Percentiles rank a stretch among this genome's conserved stretches.
These are phyloP conservation scores for Xylaria acuta DNA, from an alignment of 495 filamentous ascomycete species.

Conservation along the genomic window DNA sequence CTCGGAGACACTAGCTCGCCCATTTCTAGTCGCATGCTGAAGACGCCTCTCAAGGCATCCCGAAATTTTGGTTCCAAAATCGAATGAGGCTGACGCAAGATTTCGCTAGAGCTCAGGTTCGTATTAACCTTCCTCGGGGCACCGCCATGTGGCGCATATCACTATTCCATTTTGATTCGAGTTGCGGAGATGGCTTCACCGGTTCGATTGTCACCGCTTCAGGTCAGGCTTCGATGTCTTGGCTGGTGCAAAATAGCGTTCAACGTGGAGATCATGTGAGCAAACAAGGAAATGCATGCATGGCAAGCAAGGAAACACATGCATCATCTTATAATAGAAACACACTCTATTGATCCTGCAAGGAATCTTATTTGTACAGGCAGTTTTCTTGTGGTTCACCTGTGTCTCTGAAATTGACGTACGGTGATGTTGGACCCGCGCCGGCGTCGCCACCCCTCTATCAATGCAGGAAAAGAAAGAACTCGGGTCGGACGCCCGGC, in stretches of 20 bases:
- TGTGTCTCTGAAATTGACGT: slow-evolving; percentile 2
- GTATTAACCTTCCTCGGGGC: background rate
- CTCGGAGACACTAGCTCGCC: slow-evolving; percentile 4
- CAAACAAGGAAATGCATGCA: slow-evolving; percentile 1
- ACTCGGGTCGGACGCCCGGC: background rate
- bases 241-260: background rate
- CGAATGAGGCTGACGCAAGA: slow-evolving; percentile 22
- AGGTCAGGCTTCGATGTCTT: background rate
- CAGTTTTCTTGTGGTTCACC: background rate
- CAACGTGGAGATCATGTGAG: slow-evolving; percentile 14
- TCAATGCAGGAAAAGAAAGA: background rate
- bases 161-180: background rate
- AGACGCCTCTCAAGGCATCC: background rate
- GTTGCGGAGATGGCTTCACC: slow-evolving; percentile 8
- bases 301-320: background rate
- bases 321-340: slow-evolving; percentile 14
- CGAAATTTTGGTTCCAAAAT: background rate
- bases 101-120: slow-evolving; percentile 10
- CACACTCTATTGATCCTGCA: background rate
- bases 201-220: background rate
- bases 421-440: background rate
- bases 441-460: background rate
- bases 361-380: background rate
- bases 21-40: slow-evolving; percentile 8
- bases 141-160: slow-evolving; percentile 11